Percentiles rank a stretch among this genome's conserved stretches.
phyloP scores from a whole-genome alignment of 1,139 yeast genomes.

The Yamadazyma diospyri region DNA sequence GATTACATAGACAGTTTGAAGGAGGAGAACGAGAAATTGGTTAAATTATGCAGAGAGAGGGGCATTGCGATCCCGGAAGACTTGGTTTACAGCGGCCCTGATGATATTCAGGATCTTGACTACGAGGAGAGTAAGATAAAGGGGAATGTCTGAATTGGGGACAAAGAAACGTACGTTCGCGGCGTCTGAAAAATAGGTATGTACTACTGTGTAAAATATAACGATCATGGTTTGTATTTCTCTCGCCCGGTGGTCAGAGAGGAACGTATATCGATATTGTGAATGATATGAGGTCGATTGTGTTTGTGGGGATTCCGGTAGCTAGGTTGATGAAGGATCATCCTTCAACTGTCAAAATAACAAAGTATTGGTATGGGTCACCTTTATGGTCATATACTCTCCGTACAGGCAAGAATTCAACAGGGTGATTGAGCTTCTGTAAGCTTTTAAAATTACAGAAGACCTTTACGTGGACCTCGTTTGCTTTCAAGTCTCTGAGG shows the following conservation, averaged over 20 bases:
- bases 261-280: background rate
- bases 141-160: conserved; percentile 3
- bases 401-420: conserved; percentile 28
- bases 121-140: conserved; percentile 10
- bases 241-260: no score
- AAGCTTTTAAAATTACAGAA: conserved; percentile 8
- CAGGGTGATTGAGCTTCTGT: conserved; percentile 1
- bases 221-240: no score
- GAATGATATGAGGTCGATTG: no score
- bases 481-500: conserved; percentile 6
- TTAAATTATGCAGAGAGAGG: conserved; percentile 30
- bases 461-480: conserved; percentile 7
- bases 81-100: conserved; percentile 39
- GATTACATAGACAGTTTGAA: conserved; percentile 42
- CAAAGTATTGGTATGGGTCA: conserved; percentile 17
- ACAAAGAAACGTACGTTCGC: no score
- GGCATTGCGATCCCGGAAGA: conserved; percentile 41
- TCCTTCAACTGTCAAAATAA: conserved; percentile 21
- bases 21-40: conserved; percentile 35
- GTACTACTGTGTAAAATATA: no score
- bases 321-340: conserved; percentile 1
- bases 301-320: no score
- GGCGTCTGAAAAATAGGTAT: no score
- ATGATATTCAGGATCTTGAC: conserved; percentile 16
- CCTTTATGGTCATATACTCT: conserved; percentile 20